Base-by-base conservation (phyloP, 345 rosid species). In the Syzygium jambos region DNA sequence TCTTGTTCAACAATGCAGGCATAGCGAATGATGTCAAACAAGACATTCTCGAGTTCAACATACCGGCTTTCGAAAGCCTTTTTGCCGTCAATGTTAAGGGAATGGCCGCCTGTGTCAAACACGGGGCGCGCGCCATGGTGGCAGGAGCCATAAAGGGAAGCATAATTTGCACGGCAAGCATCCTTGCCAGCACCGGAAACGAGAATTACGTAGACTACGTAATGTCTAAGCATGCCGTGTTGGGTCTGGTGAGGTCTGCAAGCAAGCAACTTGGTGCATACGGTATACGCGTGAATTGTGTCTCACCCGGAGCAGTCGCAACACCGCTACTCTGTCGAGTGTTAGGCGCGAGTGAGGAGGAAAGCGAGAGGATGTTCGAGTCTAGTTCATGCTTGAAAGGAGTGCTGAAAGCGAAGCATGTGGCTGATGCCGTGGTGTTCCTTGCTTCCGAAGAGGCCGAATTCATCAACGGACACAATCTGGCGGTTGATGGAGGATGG, bases 51-150 rank as follows among this genome's bases (percentile, higher is more conserved):
- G 90, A 87, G 21, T 84, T 91, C 29, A 90, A 91, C 59, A 27
- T 89, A 2, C 19, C 80, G 21, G 22, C 80, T 13, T 85, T 8
- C 22, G 90, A 90, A 14, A 53, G 85, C 11, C 87, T 90, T 9
- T 73, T 90, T 30, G 87, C 88, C 7, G 84, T 91, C 52, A 90
- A 91, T 21, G 90, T 86, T 2, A 53, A 85, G 2, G 92, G 92
- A 3, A 38, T 85, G 78, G 89, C 88, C 2, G 88, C 90, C 5
- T 11, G 90, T 11, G 84, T 91, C 9, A 91, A 91, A 88, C 89
- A 90, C 29, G 89, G 91, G 77, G 90, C 88, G 12, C 87, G 87
- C 2, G 91, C 91, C 15, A 90, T 91, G 93, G 89, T 90, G 87
- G 86, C 86, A 16, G 85, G 85, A 9, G 59, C 85, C 16, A n/a